Percentiles rank a stretch among this genome's conserved stretches.
These are phyloP conservation scores for Penicillium maclennaniae DNA, from an alignment of 495 filamentous ascomycete genomes.

Conservation along the genomic window DNA sequence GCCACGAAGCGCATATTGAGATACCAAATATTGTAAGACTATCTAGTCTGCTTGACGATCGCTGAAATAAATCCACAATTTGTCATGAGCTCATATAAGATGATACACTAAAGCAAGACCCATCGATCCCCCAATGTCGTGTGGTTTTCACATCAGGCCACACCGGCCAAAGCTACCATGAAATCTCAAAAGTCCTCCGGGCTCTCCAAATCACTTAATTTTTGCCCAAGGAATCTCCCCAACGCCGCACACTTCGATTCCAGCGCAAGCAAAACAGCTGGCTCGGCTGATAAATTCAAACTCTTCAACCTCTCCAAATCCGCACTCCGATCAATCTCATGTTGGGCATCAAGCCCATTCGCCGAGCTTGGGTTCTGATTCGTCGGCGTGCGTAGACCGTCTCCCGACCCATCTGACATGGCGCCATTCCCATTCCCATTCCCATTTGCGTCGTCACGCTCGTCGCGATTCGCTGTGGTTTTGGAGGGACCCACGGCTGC, in stretches of 20 bases:
- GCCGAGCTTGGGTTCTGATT: slow-evolving; percentile 6
- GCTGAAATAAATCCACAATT: background rate
- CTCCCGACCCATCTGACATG: slow-evolving; percentile 15
- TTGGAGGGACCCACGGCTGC: slow-evolving; percentile 43
- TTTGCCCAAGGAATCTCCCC: slow-evolving; percentile 40
- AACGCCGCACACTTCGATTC: slow-evolving; percentile 47
- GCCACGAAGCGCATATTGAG: background rate
- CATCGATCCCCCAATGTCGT: background rate
- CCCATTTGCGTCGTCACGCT: background rate
- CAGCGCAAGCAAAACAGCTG: slow-evolving; percentile 39
- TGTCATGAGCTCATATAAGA: slow-evolving; percentile 6
- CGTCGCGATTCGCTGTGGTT: slow-evolving; percentile 14
- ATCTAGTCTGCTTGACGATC: background rate
- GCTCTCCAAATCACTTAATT: slow-evolving; percentile 41
- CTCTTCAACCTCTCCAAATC: slow-evolving; percentile 41
- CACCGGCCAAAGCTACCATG: background rate
- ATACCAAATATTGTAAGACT: background rate
- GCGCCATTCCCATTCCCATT: slow-evolving; percentile 10
- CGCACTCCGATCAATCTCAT: slow-evolving; percentile 40
- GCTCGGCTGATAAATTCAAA: slow-evolving; percentile 41
- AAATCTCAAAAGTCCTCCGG: slow-evolving; percentile 41
- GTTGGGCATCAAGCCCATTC: slow-evolving; percentile 35
- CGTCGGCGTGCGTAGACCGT: slow-evolving; percentile 12
- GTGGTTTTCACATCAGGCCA: background rate
- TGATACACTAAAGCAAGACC: background rate